These are phyloP conservation scores for Coemansia sp. DNA, from an alignment of 192 early-diverging fungal species.

Conservation along the genomic window DNA sequence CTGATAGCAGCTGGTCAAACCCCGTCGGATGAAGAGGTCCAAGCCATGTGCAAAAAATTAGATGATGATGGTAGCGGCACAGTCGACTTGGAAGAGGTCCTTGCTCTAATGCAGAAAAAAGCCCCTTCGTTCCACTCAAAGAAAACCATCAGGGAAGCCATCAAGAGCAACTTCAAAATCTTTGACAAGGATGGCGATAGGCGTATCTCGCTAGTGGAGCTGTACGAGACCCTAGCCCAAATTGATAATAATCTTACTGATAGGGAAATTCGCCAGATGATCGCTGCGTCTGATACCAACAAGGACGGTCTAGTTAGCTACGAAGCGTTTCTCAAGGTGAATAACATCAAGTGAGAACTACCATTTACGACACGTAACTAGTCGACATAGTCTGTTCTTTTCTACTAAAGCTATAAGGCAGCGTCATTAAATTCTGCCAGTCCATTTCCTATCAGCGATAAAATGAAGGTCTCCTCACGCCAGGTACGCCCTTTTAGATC, in stretches of 20 bases:
- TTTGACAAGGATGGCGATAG: slow-evolving; percentile 65
- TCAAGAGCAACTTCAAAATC: slow-evolving; percentile 36
- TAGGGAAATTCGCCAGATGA: slow-evolving; percentile 79
- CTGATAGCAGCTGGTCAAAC: slow-evolving; percentile 58
- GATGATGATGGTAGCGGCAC: slow-evolving; percentile 73
- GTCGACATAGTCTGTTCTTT: too few relatives aligned
- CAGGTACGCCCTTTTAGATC: too few relatives aligned
- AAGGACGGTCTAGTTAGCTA: slow-evolving; percentile 64
- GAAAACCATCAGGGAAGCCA: slow-evolving; percentile 21
- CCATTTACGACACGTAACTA: too few relatives aligned
- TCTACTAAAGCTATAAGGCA: too few relatives aligned
- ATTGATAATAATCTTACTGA: slow-evolving; percentile 72
- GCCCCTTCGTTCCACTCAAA: not conserved
- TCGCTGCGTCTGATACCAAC: slow-evolving; percentile 74
- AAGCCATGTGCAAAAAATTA: slow-evolving; percentile 70
- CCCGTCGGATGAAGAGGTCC: slow-evolving; percentile 66
- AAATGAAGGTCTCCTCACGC: too few relatives aligned
- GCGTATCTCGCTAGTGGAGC: slow-evolving; percentile 44
- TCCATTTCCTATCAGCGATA: too few relatives aligned
- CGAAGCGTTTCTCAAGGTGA: slow-evolving; percentile 70
- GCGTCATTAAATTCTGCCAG: not conserved
- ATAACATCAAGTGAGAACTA: not conserved
- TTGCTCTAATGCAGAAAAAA: slow-evolving; percentile 47
- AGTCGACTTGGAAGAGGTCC: slow-evolving; percentile 67
- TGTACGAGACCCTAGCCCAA: slow-evolving; percentile 41